Evolutionary conservation across 352 stramenopile species (phyloP).

Genomic region (Thalassiosira delicatula): DNA sequence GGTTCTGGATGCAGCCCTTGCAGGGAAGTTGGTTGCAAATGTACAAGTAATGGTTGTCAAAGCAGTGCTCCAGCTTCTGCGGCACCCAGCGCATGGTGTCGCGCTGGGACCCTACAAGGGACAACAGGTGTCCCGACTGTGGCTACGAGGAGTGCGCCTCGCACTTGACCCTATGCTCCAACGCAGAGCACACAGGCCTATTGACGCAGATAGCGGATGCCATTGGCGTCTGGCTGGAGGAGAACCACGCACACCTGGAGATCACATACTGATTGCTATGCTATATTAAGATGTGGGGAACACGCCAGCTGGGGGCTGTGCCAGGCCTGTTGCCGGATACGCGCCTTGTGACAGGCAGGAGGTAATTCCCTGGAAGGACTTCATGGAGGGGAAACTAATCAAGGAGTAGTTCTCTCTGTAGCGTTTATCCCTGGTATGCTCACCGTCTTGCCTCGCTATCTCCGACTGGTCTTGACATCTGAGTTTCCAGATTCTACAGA

Average conservation of each 20-base stretch:
- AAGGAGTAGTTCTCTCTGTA: not conserved
- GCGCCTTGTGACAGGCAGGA: conserved; percentile 7
- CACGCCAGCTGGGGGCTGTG: no score
- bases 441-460: not conserved
- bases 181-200: not conserved
- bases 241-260: conserved; percentile 9
- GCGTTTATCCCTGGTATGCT: not conserved
- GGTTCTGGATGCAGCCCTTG: not conserved
- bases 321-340: no score
- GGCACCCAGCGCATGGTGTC: conserved; percentile 3
- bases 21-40: not conserved
- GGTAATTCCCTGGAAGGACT: conserved; percentile 1
- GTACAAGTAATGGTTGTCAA: conserved; percentile 2
- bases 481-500: conserved; percentile 13
- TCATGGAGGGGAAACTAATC: conserved; percentile 10
- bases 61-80: not conserved
- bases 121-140: conserved; percentile 1
- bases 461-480: conserved; percentile 6
- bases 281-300: no score
- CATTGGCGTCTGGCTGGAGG: not conserved
- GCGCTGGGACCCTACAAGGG: not conserved
- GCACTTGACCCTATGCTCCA: no score
- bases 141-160: no score
- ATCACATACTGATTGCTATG: conserved; percentile 1
- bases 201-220: not conserved